Base-by-base conservation (phyloP, 768 basidiomycete genomes). In the Suillus ampliporus region DNA sequence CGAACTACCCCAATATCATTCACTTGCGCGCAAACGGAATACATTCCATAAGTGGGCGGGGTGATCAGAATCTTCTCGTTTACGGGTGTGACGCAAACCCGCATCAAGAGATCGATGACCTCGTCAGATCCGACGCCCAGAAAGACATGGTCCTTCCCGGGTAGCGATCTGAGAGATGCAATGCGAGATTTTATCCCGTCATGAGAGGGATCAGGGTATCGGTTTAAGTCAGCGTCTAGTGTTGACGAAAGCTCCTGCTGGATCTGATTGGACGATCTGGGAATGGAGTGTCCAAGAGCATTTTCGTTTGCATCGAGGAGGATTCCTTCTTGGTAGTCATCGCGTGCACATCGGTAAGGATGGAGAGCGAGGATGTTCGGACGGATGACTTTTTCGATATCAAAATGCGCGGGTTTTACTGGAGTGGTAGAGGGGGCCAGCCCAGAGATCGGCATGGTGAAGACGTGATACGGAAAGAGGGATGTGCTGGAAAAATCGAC, bases 31-130 rank as follows among this genome's bases (percentile, higher is more conserved):
- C 91, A 95, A 1, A 99, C 97, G 14, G 84, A 74, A 77, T 99
- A 98, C 97, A 99, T 99, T 19, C 97, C 97, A 73, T 99, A 99
- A 14, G 97, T 98, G 5, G 97, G 97, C 1, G 97, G 97, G 1
- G 92, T 94, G 40, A 86, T 90, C 71, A 99, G 75, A 38, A 97
- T 90, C 72, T 89, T 91, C 68, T 99, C 97, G 59, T 77, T 82
- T 1, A 76, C 85, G 0, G 97, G 97, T 1, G 77, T 78, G 67
- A 96, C 95, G 65, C 92, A 89, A 37, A 99, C 87, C 19, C 97
- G 87, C 80, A 97, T 95, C 53, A 99, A 81, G 60, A 99, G 79
- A 72, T 99, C 97, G 67, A 99, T 95, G 46, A 95, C 89, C 70
- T 99, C 97, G 76, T 99, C 97, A 0, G 92, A 95, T 3, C 97